Conservation (phyloP, 2,329 filamentous ascomycete genomes). For the Botryotinia narcissicola region DNA sequence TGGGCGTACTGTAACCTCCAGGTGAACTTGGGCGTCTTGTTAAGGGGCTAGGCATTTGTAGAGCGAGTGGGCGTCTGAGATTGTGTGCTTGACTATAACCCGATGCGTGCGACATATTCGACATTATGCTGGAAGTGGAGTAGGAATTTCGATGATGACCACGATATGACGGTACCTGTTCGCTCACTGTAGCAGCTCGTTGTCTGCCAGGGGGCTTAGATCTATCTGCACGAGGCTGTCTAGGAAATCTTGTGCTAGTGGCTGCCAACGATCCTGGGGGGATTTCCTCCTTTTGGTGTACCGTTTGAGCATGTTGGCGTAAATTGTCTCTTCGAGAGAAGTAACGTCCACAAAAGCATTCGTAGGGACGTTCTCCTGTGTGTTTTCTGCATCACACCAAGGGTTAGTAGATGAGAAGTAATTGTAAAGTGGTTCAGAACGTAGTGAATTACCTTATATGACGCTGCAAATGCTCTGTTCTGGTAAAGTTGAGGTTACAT, state of each 20-base stretch:
- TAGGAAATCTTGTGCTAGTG: conserved; percentile 85
- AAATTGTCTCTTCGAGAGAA: conserved; percentile 95
- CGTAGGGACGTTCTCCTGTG: conserved; percentile 93
- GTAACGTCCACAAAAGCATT: conserved; percentile 88
- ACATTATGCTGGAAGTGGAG: conserved; percentile 83
- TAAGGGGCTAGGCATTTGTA: conserved; percentile 63
- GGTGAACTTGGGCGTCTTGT: conserved; percentile 66
- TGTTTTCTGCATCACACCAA: conserved; percentile 68
- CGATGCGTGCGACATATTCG: conserved; percentile 69
- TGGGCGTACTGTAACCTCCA: conserved; percentile 76
- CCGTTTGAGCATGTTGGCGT: conserved; percentile 93
- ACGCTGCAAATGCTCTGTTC: conserved; percentile 90
- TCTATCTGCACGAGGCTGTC: conserved; percentile 85
- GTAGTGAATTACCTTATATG: conserved; percentile 72
- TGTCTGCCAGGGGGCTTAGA: conserved; percentile 73
- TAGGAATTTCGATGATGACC: conserved; percentile 80
- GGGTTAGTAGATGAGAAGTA: conserved; percentile 13
- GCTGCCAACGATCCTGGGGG: conserved; percentile 90
- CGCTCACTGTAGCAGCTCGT: conserved; percentile 74
- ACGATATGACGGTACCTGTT: conserved; percentile 65
- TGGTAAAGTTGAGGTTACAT: conserved; percentile 90
- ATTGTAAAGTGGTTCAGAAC: conserved; percentile 24
- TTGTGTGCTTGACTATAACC: conserved; percentile 51
- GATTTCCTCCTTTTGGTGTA: conserved; percentile 97
- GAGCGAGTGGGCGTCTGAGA: conserved; percentile 69